Base-by-base conservation (phyloP, 257 asterid species). In the Jacaranda copaia region DNA sequence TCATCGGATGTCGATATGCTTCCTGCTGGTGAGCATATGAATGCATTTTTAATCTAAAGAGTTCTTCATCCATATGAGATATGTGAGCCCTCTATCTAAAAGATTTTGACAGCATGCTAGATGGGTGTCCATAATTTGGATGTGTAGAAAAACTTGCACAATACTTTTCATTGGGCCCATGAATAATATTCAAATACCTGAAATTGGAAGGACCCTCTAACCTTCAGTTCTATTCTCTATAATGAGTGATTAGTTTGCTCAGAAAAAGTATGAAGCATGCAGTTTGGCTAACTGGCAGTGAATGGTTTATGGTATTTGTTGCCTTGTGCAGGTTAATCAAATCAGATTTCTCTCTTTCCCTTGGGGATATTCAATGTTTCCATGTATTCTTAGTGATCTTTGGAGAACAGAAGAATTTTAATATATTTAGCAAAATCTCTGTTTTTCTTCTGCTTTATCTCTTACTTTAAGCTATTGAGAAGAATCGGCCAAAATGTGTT, bases 11-110 rank as follows among this genome's bases (percentile, higher is more conserved):
- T 78, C 79, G 90, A 88, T 76, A 80, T 84, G 85, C 80, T 76
- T 80, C 55, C 76, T 81, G 73, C 81, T 83, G 98, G 99, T 95
- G 74, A 81, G 79, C 77, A 57, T 74, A 74, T 77, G 20, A 46
- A 35, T 74, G 61, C 67, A 9, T 77, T 68, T 72, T 42, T 56
- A 61, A 8, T 57, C 13, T n/a, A 5, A 58, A 45, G 32, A 3
- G 38, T 65, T 35, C 40, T 74, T 53, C 78, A 43, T 43, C 51
- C 61, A 49, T 65, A 32, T 61, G 61, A 77, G 70, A 80, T 56
- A 38, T 46, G 42, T 11, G 51, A 56, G 77, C 45, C 55, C 48
- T 36, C 65, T 40, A 61, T 43, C 2, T 48, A 55, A 46, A 14
- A 12, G 53, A 13, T 42, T 56, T 46, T 42, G 52, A 13, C 59